Evolutionary conservation across 2,329 filamentous ascomycete species (phyloP).

Genomic region (Paramyrothecium sp.): DNA sequence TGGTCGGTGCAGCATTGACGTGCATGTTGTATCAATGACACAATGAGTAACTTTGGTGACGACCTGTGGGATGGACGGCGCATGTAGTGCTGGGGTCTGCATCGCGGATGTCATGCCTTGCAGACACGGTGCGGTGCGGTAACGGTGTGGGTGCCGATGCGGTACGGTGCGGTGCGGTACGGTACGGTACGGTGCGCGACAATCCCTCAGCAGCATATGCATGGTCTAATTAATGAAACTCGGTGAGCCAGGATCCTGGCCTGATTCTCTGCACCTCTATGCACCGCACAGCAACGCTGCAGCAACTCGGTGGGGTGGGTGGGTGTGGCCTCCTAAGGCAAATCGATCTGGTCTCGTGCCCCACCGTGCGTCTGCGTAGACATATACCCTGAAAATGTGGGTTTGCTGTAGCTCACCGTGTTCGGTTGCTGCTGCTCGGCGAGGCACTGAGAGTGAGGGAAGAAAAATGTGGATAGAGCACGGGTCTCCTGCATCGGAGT

Average conservation of each 20-base stretch:
- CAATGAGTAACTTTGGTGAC: too few relatives aligned
- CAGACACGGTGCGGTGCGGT: background rate
- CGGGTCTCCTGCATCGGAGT: too few relatives aligned
- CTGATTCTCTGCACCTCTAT: background rate
- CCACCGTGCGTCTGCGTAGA: too few relatives aligned
- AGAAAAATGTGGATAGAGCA: too few relatives aligned
- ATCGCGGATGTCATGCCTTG: background rate
- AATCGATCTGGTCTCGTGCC: background rate
- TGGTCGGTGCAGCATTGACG: too few relatives aligned
- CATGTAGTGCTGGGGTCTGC: background rate
- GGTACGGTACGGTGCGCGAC: background rate
- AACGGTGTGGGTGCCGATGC: background rate
- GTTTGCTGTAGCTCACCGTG: too few relatives aligned
- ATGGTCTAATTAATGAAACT: background rate
- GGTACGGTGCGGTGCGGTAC: background rate
- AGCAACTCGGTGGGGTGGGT: background rate
- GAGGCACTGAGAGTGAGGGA: too few relatives aligned
- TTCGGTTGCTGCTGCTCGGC: too few relatives aligned
- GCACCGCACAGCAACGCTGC: background rate
- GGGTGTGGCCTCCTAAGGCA: background rate
- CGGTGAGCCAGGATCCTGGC: background rate
- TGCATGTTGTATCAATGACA: too few relatives aligned
- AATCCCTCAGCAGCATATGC: background rate
- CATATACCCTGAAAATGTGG: too few relatives aligned
- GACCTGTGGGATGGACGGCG: background rate